phyloP scores from a whole-genome alignment of 495 filamentous ascomycete species.

The Aspergillus cavernicola region DNA sequence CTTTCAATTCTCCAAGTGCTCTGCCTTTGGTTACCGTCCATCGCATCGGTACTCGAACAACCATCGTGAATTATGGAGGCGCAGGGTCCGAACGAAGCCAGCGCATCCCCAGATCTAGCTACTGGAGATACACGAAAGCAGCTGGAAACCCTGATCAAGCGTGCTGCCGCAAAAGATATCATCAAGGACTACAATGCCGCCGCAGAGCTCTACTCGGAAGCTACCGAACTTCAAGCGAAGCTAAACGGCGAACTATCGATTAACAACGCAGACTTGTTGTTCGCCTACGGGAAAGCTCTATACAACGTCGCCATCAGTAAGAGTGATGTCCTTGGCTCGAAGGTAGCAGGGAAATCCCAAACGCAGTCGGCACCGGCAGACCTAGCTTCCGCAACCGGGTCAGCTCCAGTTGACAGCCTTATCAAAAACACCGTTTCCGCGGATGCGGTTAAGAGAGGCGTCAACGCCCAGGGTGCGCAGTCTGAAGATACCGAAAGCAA shows the following conservation, averaged over 20 bases:
- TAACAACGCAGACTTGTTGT: constrained; percentile 88
- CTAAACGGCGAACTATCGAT: constrained; percentile 88
- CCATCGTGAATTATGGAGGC: constrained; percentile 22
- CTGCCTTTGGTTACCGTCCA: too few relatives aligned
- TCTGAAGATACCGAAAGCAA: constrained; percentile 49
- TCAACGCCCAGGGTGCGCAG: constrained; percentile 35
- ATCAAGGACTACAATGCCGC: constrained; percentile 82
- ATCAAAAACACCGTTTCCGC: constrained; percentile 28
- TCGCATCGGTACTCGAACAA: too few relatives aligned
- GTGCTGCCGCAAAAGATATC: constrained; percentile 68
- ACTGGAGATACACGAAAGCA: constrained; percentile 23
- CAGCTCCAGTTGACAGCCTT: constrained; percentile 20
- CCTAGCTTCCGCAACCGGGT: constrained; percentile 13
- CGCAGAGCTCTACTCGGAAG: constrained; percentile 81
- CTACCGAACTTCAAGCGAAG: constrained; percentile 83
- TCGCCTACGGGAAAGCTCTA: constrained; percentile 85
- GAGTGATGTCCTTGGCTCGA: constrained; percentile 87
- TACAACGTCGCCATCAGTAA: constrained; percentile 92
- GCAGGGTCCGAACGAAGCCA: constrained; percentile 8
- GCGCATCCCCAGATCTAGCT: constrained; percentile 3
- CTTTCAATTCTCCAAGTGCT: too few relatives aligned
- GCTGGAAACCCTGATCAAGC: constrained; percentile 47
- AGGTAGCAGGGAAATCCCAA: constrained; percentile 59
- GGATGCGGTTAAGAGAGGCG: constrained; percentile 28
- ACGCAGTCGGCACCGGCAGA: constrained; percentile 25